phyloP scores from a whole-genome alignment of 139 green algal genomes.

The Chlamydomonas sp. region DNA sequence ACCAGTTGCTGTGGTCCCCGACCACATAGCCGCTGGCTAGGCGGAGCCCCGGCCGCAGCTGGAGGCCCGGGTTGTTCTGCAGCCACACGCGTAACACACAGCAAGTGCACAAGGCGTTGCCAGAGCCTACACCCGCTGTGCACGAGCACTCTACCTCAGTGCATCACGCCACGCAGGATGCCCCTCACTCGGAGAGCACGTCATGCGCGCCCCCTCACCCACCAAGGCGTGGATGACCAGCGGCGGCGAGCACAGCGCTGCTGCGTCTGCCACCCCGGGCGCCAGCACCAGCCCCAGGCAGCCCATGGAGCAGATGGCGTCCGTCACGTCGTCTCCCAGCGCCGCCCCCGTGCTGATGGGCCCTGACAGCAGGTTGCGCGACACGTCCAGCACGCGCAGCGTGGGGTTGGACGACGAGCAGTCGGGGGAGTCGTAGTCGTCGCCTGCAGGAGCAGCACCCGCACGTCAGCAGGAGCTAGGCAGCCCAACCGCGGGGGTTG shows the following conservation, averaged over 20 bases:
- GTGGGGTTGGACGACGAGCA: neutral
- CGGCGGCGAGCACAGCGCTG: constrained; percentile 26
- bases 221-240: constrained; percentile 19
- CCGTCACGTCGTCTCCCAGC: constrained; percentile 37
- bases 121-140: neutral
- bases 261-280: neutral
- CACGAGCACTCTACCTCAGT: neutral
- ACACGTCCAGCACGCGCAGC: constrained; percentile 8
- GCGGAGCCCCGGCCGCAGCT: neutral
- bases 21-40: constrained; percentile 26
- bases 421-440: constrained; percentile 28
- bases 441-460: neutral
- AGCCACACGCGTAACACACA: neutral
- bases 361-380: constrained; percentile 10
- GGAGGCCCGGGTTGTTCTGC: constrained; percentile 29
- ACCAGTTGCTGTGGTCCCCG: constrained; percentile 17
- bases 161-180: neutral
- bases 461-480: no score
- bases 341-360: constrained; percentile 13
- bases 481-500: no score
- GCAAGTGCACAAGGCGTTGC: neutral
- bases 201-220: neutral
- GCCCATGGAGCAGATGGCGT: constrained; percentile 33
- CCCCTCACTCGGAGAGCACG: neutral
- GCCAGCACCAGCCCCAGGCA: constrained; percentile 36